Conservation (phyloP, 75 land plant genomes). For the Pinus tabuliformis region DNA sequence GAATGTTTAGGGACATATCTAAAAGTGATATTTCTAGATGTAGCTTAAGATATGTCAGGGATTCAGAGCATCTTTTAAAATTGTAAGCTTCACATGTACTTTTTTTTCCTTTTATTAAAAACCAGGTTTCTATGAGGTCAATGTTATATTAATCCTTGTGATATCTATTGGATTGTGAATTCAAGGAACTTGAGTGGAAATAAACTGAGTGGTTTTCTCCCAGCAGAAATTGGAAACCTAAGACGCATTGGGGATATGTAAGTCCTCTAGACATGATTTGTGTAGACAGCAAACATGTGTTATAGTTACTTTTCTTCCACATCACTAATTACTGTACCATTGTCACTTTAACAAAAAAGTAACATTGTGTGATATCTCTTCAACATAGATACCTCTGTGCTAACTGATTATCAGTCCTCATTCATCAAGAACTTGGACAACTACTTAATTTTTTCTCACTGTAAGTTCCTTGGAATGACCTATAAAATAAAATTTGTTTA, state of each 20-base stretch:
- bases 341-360: neutral
- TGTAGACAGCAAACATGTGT: too few species aligned
- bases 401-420: slow-evolving; percentile 61
- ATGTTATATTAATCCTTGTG: too few species aligned
- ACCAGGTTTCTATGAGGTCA: too few species aligned
- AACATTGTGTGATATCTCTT: neutral
- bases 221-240: too few species aligned
- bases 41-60: slow-evolving; percentile 79
- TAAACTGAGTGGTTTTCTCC: too few species aligned
- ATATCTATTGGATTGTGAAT: too few species aligned
- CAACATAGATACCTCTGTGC: slow-evolving; percentile 66
- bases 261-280: too few species aligned
- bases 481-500: neutral
- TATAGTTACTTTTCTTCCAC: neutral
- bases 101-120: too few species aligned
- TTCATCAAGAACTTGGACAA: slow-evolving; percentile 86
- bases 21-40: slow-evolving; percentile 62
- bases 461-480: slow-evolving; percentile 31
- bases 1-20: slow-evolving; percentile 23
- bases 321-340: neutral
- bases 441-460: slow-evolving; percentile 69
- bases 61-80: slow-evolving; percentile 82
- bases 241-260: too few species aligned
- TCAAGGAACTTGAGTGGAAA: too few species aligned
- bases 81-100: slow-evolving; percentile 28